These are phyloP conservation scores for Cornus kousa DNA, from an alignment of 148 eudicot species.

Conservation along the genomic window DNA sequence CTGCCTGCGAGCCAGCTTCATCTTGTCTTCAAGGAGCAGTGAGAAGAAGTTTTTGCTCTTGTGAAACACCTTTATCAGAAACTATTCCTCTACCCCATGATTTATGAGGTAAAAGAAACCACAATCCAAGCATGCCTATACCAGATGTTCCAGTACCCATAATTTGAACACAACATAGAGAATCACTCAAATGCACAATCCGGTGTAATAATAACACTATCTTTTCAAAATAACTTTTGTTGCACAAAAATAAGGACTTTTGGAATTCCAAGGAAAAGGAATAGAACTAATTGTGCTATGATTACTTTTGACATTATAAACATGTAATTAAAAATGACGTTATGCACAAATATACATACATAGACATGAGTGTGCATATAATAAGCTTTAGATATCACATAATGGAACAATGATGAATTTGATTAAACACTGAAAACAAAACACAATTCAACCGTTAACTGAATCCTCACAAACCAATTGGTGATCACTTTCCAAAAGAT, in stretches of 20 bases:
- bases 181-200: not conserved
- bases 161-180: not conserved
- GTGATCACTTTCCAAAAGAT: too few relatives aligned
- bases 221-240: not conserved
- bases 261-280: not conserved
- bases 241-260: not conserved
- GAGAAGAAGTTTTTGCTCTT: conserved; percentile 62
- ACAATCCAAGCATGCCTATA: conserved; percentile 66
- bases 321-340: not conserved
- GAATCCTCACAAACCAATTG: too few relatives aligned
- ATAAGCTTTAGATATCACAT: not conserved
- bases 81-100: conserved; percentile 68
- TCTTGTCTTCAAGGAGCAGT: conserved; percentile 64
- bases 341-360: not conserved
- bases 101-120: conserved; percentile 90
- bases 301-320: too few relatives aligned
- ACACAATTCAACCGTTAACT: too few relatives aligned
- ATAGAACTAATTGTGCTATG: too few relatives aligned
- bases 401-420: too few relatives aligned
- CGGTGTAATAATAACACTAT: too few relatives aligned
- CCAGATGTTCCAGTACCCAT: not conserved
- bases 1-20: conserved; percentile 51
- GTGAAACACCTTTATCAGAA: conserved; percentile 40
- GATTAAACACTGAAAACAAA: too few relatives aligned
- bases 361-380: not conserved